These are phyloP conservation scores for Parathielavia hyrcaniae DNA, from an alignment of 495 filamentous ascomycete species.

Conservation along the genomic window DNA sequence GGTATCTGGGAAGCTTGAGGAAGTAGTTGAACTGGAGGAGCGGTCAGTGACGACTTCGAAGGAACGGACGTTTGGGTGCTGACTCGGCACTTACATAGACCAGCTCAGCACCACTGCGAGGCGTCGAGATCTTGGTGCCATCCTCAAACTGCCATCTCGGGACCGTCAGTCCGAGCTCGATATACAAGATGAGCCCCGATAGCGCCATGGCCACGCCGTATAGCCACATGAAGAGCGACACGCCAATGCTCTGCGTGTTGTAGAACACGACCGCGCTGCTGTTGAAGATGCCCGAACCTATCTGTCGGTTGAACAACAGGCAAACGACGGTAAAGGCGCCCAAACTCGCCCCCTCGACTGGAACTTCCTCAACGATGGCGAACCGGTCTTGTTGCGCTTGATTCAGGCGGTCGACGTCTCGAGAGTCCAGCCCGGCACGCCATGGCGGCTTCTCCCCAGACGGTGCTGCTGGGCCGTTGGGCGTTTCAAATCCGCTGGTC, in stretches of 20 bases:
- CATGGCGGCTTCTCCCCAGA: conserved; percentile 4
- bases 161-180: conserved; percentile 20
- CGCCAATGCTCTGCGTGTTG: conserved; percentile 23
- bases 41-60: conserved; percentile 1
- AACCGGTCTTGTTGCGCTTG: conserved; percentile 13
- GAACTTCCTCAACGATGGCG: conserved; percentile 22
- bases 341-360: conserved; percentile 14
- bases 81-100: conserved; percentile 12
- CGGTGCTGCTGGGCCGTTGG: background rate
- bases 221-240: conserved; percentile 18
- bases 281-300: conserved; percentile 25
- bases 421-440: conserved; percentile 15
- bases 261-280: conserved; percentile 18
- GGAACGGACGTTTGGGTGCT: background rate
- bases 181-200: conserved; percentile 19
- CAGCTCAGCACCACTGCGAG: conserved; percentile 23
- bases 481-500: background rate
- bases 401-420: conserved; percentile 14
- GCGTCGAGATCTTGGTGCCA: conserved; percentile 17
- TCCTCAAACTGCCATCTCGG: conserved; percentile 16
- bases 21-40: conserved; percentile 21
- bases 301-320: conserved; percentile 21
- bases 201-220: conserved; percentile 15
- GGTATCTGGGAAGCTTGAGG: conserved; percentile 17
- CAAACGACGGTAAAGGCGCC: conserved; percentile 19